A percentile compares a stretch with the other conserved stretches of the same genome.
Conservation (phyloP, 192 early-diverging fungal genomes). For the Pecoramyces ruminantium region DNA sequence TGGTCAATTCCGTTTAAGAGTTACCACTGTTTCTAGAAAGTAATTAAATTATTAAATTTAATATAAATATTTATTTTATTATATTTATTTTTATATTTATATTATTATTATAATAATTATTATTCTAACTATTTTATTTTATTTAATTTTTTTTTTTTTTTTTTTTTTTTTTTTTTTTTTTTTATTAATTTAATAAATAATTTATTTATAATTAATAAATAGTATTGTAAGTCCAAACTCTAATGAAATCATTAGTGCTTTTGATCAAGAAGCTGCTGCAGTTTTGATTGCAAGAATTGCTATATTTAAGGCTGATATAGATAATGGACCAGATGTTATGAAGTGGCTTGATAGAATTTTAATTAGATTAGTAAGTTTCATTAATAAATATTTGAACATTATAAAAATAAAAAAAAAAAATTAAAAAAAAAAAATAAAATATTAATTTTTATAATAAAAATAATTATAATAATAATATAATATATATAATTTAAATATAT, state of each 20-base stretch:
- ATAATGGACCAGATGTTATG: constrained; percentile 91
- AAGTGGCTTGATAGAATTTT: constrained; percentile 97
- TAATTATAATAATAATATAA: not conserved
- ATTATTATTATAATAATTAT: not conserved
- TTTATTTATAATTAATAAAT: not conserved
- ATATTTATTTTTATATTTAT: not conserved
- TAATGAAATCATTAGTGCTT: constrained; percentile 74
- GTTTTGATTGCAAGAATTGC: constrained; percentile 95
- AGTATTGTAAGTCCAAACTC: constrained; percentile 58
- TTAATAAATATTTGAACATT: no score
- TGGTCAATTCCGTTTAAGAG: constrained; percentile 75
- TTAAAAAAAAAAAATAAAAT: not conserved
- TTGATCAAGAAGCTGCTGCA: constrained; percentile 95
- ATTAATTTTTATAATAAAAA: not conserved
- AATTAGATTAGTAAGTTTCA: constrained; percentile 56
- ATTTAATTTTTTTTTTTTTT: not conserved
- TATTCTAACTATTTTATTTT: no score
- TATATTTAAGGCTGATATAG: constrained; percentile 89
- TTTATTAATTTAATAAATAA: not conserved
- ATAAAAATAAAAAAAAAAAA: no score
- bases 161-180: not conserved
- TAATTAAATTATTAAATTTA: constrained; percentile 13
- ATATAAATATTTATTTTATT: no score
- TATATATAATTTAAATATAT: no score
- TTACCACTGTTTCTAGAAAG: constrained; percentile 87